phyloP scores from a whole-genome alignment of 2,329 filamentous ascomycete species.

The Endothia cerciana region DNA sequence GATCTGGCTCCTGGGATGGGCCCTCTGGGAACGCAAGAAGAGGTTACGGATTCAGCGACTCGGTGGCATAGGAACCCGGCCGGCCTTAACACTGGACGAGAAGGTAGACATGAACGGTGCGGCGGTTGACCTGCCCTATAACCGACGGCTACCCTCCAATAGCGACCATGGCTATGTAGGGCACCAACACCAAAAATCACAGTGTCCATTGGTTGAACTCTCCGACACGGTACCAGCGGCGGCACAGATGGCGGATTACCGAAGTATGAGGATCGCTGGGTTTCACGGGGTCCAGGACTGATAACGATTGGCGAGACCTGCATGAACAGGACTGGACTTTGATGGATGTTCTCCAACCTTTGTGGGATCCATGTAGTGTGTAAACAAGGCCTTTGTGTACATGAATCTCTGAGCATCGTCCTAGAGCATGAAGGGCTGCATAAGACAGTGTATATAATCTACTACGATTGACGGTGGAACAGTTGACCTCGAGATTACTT shows the following conservation, averaged over 20 bases:
- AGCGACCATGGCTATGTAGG: not conserved
- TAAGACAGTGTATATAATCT: too few relatives aligned
- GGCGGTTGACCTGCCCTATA: not conserved
- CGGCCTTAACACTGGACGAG: not conserved
- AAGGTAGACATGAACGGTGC: not conserved
- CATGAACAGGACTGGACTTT: not conserved
- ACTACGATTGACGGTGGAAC: too few relatives aligned
- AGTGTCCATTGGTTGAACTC: slow-evolving; percentile 7
- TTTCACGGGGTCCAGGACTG: not conserved
- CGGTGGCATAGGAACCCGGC: not conserved
- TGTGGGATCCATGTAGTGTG: too few relatives aligned
- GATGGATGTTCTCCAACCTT: too few relatives aligned
- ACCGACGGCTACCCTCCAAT: not conserved
- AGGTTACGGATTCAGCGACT: not conserved
- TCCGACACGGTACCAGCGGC: slow-evolving; percentile 19
- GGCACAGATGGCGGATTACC: slow-evolving; percentile 18
- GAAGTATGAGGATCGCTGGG: not conserved
- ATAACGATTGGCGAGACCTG: not conserved
- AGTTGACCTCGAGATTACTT: too few relatives aligned
- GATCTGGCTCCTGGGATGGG: not conserved
- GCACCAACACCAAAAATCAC: not conserved
- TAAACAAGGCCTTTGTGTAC: too few relatives aligned
- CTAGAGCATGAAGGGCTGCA: too few relatives aligned
- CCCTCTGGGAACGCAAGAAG: slow-evolving; percentile 20
- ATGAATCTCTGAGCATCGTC: too few relatives aligned